Base-by-base conservation (phyloP, 2,329 filamentous ascomycete species). In the Teratosphaeria pseudoeucalypti region DNA sequence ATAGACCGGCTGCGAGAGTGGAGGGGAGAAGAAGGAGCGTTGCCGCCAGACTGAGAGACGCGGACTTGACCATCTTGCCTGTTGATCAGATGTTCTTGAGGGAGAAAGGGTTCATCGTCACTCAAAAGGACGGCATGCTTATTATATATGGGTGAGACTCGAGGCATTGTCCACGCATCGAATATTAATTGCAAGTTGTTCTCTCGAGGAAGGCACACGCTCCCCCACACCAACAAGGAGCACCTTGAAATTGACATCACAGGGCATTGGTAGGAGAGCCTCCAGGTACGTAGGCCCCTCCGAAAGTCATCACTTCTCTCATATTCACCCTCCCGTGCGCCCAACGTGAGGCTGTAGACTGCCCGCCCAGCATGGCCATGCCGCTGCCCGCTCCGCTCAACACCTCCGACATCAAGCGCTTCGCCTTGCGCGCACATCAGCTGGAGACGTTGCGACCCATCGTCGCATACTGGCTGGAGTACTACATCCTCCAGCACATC, bases 401-500 rank as follows among this genome's bases (percentile, higher is more conserved):
- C 77, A 64, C 65, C 34, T 66, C 67, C 26, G 91, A 96, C 72
- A 85, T 96, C 70, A 85, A 85, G 65, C 89, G 90, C 62, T 96
- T 95, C 74, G 86, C 92, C 63, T 82, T 86, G 58, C 85, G 92
- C 69, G 92, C 90, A 37, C 82, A 84, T 39, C 92, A 99, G 77
- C 83, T 99, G 55, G 88, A 92, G 72, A 82, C 82, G 61, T 84
- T 86, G 70, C 94, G 92, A 75, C 94, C 94, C 9, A 89, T 94
- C 61, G 55, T 47, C 55, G 37, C 55, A n/a, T 62, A 62, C 60
- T 62, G 60, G 60, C 55, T 89, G 73, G 87, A 95, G 70, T 96
- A 94, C 74, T 94, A 90, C 81, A 89, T 94, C 29, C 88, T 96
- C 54, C 91, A 97, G 69, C 89, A 95, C 71, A 95, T 99, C 66